Conservation (phyloP, 78 protist genomes). For the Dictyostelium brefeldianum region DNA sequence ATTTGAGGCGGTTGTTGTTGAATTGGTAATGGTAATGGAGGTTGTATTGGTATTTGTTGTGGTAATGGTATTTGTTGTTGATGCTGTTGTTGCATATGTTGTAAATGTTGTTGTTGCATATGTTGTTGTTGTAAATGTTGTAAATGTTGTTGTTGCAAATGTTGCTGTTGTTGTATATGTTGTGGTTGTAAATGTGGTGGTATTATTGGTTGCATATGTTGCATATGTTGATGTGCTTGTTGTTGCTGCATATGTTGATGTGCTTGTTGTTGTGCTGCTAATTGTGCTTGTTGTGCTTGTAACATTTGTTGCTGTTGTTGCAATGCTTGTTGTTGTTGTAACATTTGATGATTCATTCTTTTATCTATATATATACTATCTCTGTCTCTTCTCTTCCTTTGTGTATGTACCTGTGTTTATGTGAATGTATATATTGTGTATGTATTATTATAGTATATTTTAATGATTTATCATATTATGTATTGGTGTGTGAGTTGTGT, state of each 20-base stretch:
- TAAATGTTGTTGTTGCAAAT: not conserved
- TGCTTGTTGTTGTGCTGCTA: not conserved
- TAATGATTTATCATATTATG: slow-evolving; percentile 2
- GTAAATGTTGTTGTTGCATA: not conserved
- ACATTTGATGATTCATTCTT: slow-evolving; percentile 2
- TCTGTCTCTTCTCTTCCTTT: not conserved
- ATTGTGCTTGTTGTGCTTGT: not conserved
- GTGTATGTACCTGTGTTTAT: too few species aligned
- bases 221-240: slow-evolving; percentile 17
- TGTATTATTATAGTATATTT: too few species aligned
- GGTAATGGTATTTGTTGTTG: not conserved
- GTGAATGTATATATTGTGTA: not conserved
- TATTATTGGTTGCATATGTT: not conserved
- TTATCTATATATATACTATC: not conserved
- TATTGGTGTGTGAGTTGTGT: not conserved
- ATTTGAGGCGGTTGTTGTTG: slow-evolving; percentile 21
- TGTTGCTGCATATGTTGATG: slow-evolving; percentile 12
- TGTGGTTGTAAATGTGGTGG: slow-evolving; percentile 17
- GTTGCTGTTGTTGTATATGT: too few species aligned
- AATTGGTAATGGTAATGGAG: not conserved
- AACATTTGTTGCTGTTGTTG: not conserved
- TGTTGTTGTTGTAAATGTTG: not conserved
- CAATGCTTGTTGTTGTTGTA: not conserved
- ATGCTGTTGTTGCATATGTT: not conserved
- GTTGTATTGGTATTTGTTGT: not conserved